Percentiles rank a stretch among this genome's conserved stretches.
Conservation (phyloP, 2,329 filamentous ascomycete genomes). For the Ophiostoma ulmi region DNA sequence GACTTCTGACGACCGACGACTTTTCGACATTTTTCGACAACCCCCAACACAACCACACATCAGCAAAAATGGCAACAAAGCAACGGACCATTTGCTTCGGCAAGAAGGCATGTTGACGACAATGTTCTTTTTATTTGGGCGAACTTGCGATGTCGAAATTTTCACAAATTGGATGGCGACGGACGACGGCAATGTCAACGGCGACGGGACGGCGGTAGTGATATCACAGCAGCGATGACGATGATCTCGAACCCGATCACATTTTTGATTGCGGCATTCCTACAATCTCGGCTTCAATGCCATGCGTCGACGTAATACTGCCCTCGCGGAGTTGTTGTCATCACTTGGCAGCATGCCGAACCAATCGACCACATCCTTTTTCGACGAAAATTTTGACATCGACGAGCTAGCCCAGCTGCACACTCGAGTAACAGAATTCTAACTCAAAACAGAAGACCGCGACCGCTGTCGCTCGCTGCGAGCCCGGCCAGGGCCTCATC, state of each 20-base stretch:
- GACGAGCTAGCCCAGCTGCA: not conserved
- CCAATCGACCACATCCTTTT: not conserved
- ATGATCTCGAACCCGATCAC: not conserved
- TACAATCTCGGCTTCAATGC: not conserved
- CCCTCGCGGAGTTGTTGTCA: not conserved
- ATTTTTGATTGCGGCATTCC: not conserved
- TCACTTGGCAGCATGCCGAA: not conserved
- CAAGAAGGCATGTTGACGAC: slow-evolving; percentile 58
- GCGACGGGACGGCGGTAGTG: not conserved
- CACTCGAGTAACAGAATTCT: slow-evolving; percentile 7
- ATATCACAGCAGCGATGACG: slow-evolving; percentile 9
- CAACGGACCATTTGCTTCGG: slow-evolving; percentile 97
- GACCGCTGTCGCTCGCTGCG: slow-evolving; percentile 86
- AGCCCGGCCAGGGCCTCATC: slow-evolving; percentile 65
- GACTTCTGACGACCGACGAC: slow-evolving; percentile 16
- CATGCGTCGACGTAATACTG: not conserved
- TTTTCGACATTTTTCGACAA: slow-evolving; percentile 19
- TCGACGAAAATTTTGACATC: not conserved
- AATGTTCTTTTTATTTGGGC: not conserved
- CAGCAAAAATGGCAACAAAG: slow-evolving; percentile 65
- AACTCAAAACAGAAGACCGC: slow-evolving; percentile 60
- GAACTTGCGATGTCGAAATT: not conserved
- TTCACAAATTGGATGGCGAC: not conserved
- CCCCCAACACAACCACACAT: slow-evolving; percentile 22
- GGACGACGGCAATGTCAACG: not conserved